Base-by-base conservation (phyloP, 331 rosid genomes). In the Malus hybrid region DNA sequence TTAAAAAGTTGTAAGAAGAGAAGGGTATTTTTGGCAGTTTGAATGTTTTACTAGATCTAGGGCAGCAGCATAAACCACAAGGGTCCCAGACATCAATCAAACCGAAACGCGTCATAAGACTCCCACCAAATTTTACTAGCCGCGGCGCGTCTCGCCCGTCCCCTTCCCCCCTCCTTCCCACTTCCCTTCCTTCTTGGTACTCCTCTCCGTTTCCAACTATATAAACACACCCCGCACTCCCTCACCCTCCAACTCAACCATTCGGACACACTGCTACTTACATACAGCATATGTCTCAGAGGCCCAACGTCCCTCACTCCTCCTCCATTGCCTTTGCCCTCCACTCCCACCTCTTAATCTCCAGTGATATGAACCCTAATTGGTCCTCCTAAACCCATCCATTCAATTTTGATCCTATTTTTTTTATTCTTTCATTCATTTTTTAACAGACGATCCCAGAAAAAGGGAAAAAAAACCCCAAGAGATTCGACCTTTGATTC, bases 221-320 rank as follows among this genome's bases (percentile, higher is more conserved):
- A 72, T 72, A 73, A 60, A 20, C 39, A 39, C 12, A 22, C 14
- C 33, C 18, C 55, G 29, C 0, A 0, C 26, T 2, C 60, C 2
- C 6, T 72, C 44, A 30, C 4, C 46, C n/a, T 15, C 2, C 14
- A 39, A 48, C 55, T 67, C 20, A 32, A 22, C 55, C 46, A 30
- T 53, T 53, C 70, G 7, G 24, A 53, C 46, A 7, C 58, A 65
- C 22, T 72, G 5, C 7, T 3, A 4, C 6, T 58, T 5, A 42
- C 48, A 42, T 10, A 42, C 14, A 42, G 87, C 91, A 66, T 87
- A 88, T 87, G 91, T 87, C 91, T 86, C 91, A 90, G 42, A 88
- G 90, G 86, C 82, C 85, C 28, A 48, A 63, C 66, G 84, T 88
- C 57, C 90, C 93, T 6, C 96, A 88, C 78, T 89, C 88, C 24